phyloP scores from a whole-genome alignment of 2,329 filamentous ascomycete genomes.

The Colletotrichum trifolii region DNA sequence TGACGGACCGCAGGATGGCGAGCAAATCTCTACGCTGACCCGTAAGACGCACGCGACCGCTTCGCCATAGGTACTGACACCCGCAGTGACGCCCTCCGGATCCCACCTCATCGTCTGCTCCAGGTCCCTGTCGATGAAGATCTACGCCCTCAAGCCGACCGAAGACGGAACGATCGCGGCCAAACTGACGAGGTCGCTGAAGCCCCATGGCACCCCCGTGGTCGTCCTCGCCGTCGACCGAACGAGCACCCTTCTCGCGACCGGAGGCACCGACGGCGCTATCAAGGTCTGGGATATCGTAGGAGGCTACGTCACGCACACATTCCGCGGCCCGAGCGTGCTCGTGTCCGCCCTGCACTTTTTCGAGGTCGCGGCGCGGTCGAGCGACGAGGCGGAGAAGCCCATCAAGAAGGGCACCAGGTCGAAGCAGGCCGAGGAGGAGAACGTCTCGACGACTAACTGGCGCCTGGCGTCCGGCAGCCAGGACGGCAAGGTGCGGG shows the following conservation, averaged over 20 bases:
- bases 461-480: conserved; percentile 91
- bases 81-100: conserved; percentile 82
- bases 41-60: conserved; percentile 20
- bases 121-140: conserved; percentile 93
- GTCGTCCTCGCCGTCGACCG: conserved; percentile 86
- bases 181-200: conserved; percentile 81
- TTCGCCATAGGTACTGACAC: conserved; percentile 6
- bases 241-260: conserved; percentile 90
- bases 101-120: conserved; percentile 93
- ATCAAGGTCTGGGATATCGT: conserved; percentile 98
- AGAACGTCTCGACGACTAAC: conserved; percentile 55
- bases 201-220: conserved; percentile 91
- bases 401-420: conserved; percentile 55
- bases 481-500: conserved; percentile 90
- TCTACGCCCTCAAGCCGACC: conserved; percentile 78
- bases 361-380: conserved; percentile 75
- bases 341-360: conserved; percentile 92
- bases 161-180: conserved; percentile 69
- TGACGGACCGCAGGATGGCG: conserved; percentile 72
- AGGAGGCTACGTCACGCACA: conserved; percentile 92
- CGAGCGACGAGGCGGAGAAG: conserved; percentile 52
- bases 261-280: conserved; percentile 90
- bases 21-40: conserved; percentile 74
- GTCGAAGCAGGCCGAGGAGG: conserved; percentile 55
- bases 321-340: conserved; percentile 91